Base-by-base conservation (phyloP, 208 protist species). In the Acanthamoeba castellanii region DNA sequence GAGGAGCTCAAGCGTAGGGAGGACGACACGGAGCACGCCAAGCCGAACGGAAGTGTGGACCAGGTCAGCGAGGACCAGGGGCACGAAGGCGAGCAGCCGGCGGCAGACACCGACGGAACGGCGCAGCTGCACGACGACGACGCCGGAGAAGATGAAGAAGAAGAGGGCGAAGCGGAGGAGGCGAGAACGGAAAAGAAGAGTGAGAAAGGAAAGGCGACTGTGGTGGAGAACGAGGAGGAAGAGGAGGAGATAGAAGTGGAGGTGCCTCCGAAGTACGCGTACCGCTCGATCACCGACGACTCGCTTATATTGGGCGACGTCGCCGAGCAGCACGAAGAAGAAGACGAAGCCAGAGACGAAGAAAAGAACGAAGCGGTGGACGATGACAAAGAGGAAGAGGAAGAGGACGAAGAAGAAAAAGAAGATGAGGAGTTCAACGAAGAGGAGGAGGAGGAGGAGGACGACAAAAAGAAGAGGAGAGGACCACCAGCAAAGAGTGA, bases 291-390 rank as follows among this genome's bases (percentile, higher is more conserved):
- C 32, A 42, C 30, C 68, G 68, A 74, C 68, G 68, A 74, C 30
- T 74, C 68, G 68, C 68, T 74, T 74, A 74, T 74, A 74, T 74
- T 74, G 68, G 68, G 68, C 32, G 68, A 74, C 30, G 68, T 74
- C 68, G 68, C 68, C 30, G 68, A 74, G 30, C 68, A 74, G 68
- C 25, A 30, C 68, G 68, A 74, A 9, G 27, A 32, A 9, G n/a
- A 82, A 34, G 74, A 82, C 5, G 42, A 25, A 9, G 30, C 47
- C 6, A 34, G 52, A 47, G 42, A 42, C 25, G 74, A 82, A 14
- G 74, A 82, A 20, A 9, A 78, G 25, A n/a, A 78, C 11, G 37
- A 78, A 7, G 30, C 7, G 18, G 66, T 3, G 22, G 32, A 42
- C 27, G 66, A 74, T 25, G n/a, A 74, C 13, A 30, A 37, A 42